Conservation (phyloP, 768 basidiomycete species). For the Boletus rubescentipes region DNA sequence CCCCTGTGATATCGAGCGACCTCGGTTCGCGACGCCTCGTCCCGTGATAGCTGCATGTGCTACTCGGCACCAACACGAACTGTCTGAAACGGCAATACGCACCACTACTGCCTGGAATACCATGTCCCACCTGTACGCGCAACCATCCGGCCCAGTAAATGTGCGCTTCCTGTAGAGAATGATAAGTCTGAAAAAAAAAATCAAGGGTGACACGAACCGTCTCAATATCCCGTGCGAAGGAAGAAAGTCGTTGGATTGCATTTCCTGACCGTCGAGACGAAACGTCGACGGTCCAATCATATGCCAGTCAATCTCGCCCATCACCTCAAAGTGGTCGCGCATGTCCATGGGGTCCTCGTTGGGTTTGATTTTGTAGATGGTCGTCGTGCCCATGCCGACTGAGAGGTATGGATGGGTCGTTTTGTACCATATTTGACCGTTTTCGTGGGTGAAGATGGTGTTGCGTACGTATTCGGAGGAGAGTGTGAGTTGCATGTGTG, state of each 20-base stretch:
- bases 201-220: slow-evolving; percentile 17
- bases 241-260: slow-evolving; percentile 27
- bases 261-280: slow-evolving; percentile 26
- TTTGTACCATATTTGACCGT: slow-evolving; percentile 31
- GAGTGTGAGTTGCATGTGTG: slow-evolving; percentile 21
- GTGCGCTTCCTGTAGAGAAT: slow-evolving; percentile 20
- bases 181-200: background rate
- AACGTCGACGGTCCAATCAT: slow-evolving; percentile 30
- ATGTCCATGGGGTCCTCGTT: slow-evolving; percentile 23
- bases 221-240: slow-evolving; percentile 20
- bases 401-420: slow-evolving; percentile 20
- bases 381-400: slow-evolving; percentile 19
- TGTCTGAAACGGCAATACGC: background rate
- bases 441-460: slow-evolving; percentile 22
- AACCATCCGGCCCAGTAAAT: slow-evolving; percentile 35
- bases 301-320: slow-evolving; percentile 39
- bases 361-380: slow-evolving; percentile 24
- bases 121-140: slow-evolving; percentile 36
- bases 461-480: slow-evolving; percentile 25
- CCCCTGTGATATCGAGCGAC: slow-evolving; percentile 23
- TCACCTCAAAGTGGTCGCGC: slow-evolving; percentile 28
- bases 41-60: slow-evolving; percentile 17
- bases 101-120: slow-evolving; percentile 10
- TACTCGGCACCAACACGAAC: background rate
- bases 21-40: slow-evolving; percentile 14